A percentile compares a stretch with the other conserved stretches of the same genome.
phyloP scores from a whole-genome alignment of 495 filamentous ascomycete species.

The Annulohypoxylon moriforme region DNA sequence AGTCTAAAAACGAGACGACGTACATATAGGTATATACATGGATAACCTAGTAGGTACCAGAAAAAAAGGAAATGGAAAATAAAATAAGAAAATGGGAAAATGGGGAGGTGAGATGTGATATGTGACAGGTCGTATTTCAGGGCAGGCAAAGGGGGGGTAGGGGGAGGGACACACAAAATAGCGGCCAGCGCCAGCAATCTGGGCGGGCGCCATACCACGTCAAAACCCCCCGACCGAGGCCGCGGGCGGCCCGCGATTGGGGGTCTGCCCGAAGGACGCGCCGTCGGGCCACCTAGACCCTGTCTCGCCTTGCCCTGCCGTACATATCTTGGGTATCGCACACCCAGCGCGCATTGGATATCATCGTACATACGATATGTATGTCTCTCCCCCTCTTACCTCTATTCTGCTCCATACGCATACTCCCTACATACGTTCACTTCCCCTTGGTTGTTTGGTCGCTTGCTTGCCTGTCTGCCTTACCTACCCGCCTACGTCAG shows the following conservation, averaged over 20 bases:
- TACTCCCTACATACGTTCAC: background rate
- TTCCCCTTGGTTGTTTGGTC: too few relatives aligned
- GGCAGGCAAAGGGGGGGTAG: background rate
- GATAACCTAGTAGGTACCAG: too few relatives aligned
- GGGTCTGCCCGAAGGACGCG: constrained; percentile 45
- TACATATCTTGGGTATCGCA: constrained; percentile 35
- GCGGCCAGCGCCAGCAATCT: background rate
- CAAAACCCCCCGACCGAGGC: constrained; percentile 26
- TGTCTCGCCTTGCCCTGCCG: constrained; percentile 30
- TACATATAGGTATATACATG: background rate
- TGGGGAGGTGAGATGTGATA: constrained; percentile 30
- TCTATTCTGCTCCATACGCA: constrained; percentile 20
- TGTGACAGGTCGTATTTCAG: constrained; percentile 36
- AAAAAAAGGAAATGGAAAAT: background rate
- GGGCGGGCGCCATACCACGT: constrained; percentile 23
- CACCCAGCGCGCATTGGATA: constrained; percentile 22
- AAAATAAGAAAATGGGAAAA: background rate
- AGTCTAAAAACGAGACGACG: background rate
- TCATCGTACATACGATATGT: constrained; percentile 5
- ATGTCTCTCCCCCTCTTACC: background rate
- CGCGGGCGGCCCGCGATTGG: constrained; percentile 43
- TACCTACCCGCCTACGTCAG: constrained; percentile 26
- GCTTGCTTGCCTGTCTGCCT: background rate
- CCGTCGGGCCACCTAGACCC: constrained; percentile 35
- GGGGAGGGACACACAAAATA: background rate